These are phyloP conservation scores for Coemansia sp. DNA, from an alignment of 192 early-diverging fungal genomes.

Conservation along the genomic window DNA sequence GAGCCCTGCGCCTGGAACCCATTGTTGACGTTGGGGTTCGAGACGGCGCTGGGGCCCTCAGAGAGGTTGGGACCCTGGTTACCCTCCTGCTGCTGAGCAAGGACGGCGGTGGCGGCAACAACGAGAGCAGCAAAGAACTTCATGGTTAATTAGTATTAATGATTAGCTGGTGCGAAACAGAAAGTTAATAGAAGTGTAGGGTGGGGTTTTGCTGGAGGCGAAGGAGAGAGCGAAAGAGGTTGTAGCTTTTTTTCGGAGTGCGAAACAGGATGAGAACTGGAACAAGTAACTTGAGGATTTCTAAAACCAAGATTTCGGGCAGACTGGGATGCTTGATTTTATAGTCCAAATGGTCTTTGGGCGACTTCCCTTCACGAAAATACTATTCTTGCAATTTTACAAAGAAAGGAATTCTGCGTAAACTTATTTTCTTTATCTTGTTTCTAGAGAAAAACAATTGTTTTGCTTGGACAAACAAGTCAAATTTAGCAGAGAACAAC, in stretches of 20 bases:
- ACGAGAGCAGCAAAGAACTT: conserved; percentile 53
- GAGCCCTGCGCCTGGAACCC: conserved; percentile 44
- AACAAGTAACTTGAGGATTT: conserved; percentile 31
- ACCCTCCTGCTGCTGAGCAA: conserved; percentile 49
- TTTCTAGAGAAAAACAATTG: too few species aligned
- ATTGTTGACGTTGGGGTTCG: conserved; percentile 51
- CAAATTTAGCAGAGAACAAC: too few species aligned
- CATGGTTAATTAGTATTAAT: conserved; percentile 24
- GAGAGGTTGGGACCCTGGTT: conserved; percentile 28
- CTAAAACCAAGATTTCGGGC: background rate
- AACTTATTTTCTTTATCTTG: too few species aligned
- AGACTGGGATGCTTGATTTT: background rate
- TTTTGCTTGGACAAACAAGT: too few species aligned
- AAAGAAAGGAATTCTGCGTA: too few species aligned
- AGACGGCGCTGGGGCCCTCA: conserved; percentile 33
- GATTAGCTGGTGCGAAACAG: background rate
- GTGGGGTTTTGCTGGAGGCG: background rate
- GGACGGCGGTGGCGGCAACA: conserved; percentile 51
- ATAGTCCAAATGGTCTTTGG: conserved; percentile 1
- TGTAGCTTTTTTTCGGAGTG: background rate
- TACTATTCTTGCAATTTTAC: too few species aligned
- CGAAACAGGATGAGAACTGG: conserved; percentile 38
- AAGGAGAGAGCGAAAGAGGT: background rate
- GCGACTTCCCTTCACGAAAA: too few species aligned
- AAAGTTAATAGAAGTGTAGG: background rate